Evolutionary conservation across 306 rosid genomes (phyloP), one percentile per base, ranked within the genome.

Genomic region (Malus sylvestris): DNA sequence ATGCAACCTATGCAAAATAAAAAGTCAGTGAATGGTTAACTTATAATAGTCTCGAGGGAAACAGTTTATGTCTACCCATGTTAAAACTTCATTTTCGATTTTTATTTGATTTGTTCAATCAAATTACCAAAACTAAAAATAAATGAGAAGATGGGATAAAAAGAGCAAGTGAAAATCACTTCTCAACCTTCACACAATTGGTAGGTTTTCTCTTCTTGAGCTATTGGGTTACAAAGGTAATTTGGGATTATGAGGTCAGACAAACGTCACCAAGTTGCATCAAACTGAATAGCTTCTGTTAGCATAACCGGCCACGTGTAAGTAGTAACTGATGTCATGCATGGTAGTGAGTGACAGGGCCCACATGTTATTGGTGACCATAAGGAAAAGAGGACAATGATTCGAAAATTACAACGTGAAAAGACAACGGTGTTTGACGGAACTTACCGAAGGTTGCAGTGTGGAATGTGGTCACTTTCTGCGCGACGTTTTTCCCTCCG

Each of bases 361-460:
- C 66, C 19, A 12, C 66, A 27, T 14, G 20, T 14, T 27, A 5
- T 27, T 13, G 55, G 55, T 15, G 55, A 49, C 8, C 20, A 16
- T 4, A 16, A 19, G 5, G 55, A 51, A 51, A 51, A 51, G 7
- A 16, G 55, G 55, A 51, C 55, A 5, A 13, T 15, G 55, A 51
- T 15, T 51, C 55, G 18, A 51, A 2, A 51, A 51, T 51, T 51
- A 1, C 7, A 15, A 51, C 3, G 10, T 14, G 10, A 14, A 10
- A 61, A 61, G 38, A 14, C 4, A 16, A 27, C 1, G 14, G 55
- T 5, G 16, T 15, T 51, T 0, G 55, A 5, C 20, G 55, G 55
- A 51, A 51, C 55, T 86, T 88, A 96, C 99, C 99, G 10, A 96
- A 96, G 9, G 93, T 72, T 6, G 99, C 99, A 0, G 89, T 96